Conservation (phyloP, 495 filamentous ascomycete genomes). For the Aspergillus homomorphus region DNA sequence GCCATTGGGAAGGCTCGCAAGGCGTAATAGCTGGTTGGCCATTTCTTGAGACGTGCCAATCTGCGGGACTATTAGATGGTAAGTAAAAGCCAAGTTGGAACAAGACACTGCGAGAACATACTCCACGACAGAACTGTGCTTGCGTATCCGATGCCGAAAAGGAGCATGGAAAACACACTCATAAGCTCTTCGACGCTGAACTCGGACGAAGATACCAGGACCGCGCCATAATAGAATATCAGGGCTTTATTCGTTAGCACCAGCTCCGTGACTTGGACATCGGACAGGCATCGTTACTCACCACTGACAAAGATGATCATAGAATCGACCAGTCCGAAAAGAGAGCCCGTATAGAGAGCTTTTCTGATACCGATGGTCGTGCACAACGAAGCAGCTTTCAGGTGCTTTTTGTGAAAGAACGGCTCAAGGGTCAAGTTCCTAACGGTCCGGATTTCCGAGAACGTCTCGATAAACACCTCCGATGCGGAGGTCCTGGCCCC, state of each 20-base stretch:
- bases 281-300: constrained; percentile 22
- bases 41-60: constrained; percentile 69
- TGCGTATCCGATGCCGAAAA: constrained; percentile 75
- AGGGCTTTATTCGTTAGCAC: constrained; percentile 50
- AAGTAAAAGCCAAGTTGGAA: constrained; percentile 5
- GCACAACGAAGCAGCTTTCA: constrained; percentile 38
- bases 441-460: constrained; percentile 79
- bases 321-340: constrained; percentile 75
- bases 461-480: constrained; percentile 70
- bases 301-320: constrained; percentile 66
- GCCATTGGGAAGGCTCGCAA: constrained; percentile 55
- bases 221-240: constrained; percentile 78
- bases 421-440: constrained; percentile 71
- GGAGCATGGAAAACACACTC: constrained; percentile 74
- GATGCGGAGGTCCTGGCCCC: constrained; percentile 52
- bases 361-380: constrained; percentile 31
- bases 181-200: constrained; percentile 58
- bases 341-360: constrained; percentile 60
- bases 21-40: constrained; percentile 69
- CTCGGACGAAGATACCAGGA: constrained; percentile 50
- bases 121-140: constrained; percentile 63
- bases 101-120: constrained; percentile 24
- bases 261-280: not conserved
- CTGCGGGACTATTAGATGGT: constrained; percentile 60
- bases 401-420: constrained; percentile 69